phyloP scores from a whole-genome alignment of 1,284 basidiomycete genomes.

The Chalciporus sp. region DNA sequence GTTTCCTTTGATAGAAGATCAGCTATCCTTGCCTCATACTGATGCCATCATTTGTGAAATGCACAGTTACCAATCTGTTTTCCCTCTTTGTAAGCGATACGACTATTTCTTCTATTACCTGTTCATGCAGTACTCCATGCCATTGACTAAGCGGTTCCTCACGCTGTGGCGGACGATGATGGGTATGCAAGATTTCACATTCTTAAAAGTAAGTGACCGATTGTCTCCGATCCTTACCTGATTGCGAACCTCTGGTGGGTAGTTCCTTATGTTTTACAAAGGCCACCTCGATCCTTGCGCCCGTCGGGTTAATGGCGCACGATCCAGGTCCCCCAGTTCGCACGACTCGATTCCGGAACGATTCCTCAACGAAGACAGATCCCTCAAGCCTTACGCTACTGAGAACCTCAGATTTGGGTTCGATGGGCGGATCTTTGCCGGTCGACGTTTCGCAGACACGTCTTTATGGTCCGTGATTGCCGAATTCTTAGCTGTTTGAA shows the following conservation, averaged over 20 bases:
- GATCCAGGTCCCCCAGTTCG: neutral
- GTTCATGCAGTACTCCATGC: too few relatives aligned
- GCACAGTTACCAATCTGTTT: neutral
- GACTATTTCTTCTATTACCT: too few relatives aligned
- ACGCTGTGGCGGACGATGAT: constrained; percentile 31
- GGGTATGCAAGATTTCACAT: constrained; percentile 35
- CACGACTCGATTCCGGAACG: neutral
- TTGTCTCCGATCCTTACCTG: neutral
- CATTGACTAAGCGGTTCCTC: constrained; percentile 20
- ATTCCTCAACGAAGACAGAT: neutral
- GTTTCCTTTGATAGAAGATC: constrained; percentile 15
- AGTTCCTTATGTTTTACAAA: neutral
- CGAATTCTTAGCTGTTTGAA: neutral
- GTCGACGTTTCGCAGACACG: constrained; percentile 12
- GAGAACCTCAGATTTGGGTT: constrained; percentile 14
- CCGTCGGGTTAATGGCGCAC: constrained; percentile 1
- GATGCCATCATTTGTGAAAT: constrained; percentile 16
- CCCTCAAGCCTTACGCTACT: neutral
- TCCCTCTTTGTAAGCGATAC: neutral
- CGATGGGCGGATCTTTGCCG: constrained; percentile 15
- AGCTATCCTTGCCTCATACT: constrained; percentile 15
- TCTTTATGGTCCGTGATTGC: constrained; percentile 16
- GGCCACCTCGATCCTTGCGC: too few relatives aligned
- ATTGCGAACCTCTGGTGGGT: constrained; percentile 19
- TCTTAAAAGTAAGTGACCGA: constrained; percentile 20